Evolutionary conservation across 1,284 basidiomycete species (phyloP).

Genomic region (Heterobasidion irregulare): DNA sequence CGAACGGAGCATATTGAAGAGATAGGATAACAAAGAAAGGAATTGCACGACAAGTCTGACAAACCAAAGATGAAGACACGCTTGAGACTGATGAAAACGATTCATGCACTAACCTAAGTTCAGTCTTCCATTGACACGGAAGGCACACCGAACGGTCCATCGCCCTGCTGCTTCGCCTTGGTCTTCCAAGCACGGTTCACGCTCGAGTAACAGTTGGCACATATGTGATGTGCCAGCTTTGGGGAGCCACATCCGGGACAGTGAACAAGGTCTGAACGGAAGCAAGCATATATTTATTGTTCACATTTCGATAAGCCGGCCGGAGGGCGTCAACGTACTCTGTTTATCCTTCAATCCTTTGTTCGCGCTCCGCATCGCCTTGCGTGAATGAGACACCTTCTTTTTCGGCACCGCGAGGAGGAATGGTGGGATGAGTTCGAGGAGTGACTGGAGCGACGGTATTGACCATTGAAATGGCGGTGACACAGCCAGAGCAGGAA

Average conservation of each 20-base stretch:
- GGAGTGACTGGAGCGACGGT: slow-evolving; percentile 50
- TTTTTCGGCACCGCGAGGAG: slow-evolving; percentile 92
- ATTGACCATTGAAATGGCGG: slow-evolving; percentile 35
- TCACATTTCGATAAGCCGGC: slow-evolving; percentile 3
- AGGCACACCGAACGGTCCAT: background rate
- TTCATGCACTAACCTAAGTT: background rate
- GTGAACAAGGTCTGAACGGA: slow-evolving; percentile 70
- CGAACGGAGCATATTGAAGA: too few relatives aligned
- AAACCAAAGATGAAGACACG: too few relatives aligned
- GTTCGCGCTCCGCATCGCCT: slow-evolving; percentile 91
- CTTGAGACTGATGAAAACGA: too few relatives aligned
- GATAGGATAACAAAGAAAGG: too few relatives aligned
- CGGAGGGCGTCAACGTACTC: slow-evolving; percentile 45
- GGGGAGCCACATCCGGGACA: slow-evolving; percentile 88
- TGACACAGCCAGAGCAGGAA: slow-evolving; percentile 21
- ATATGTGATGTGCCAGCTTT: slow-evolving; percentile 88
- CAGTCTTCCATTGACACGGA: background rate
- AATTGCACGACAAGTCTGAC: too few relatives aligned
- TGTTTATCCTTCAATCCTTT: slow-evolving; percentile 94
- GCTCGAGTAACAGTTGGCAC: slow-evolving; percentile 77
- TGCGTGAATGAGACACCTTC: slow-evolving; percentile 89
- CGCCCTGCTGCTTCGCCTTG: slow-evolving; percentile 14
- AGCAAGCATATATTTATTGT: background rate
- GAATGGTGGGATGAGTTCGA: slow-evolving; percentile 83
- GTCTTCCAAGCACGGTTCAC: slow-evolving; percentile 64